A percentile compares a stretch with the other conserved stretches of the same genome.
Evolutionary conservation across 78 protist species (phyloP).

Genomic region (Pigoraptor vietnamica): DNA sequence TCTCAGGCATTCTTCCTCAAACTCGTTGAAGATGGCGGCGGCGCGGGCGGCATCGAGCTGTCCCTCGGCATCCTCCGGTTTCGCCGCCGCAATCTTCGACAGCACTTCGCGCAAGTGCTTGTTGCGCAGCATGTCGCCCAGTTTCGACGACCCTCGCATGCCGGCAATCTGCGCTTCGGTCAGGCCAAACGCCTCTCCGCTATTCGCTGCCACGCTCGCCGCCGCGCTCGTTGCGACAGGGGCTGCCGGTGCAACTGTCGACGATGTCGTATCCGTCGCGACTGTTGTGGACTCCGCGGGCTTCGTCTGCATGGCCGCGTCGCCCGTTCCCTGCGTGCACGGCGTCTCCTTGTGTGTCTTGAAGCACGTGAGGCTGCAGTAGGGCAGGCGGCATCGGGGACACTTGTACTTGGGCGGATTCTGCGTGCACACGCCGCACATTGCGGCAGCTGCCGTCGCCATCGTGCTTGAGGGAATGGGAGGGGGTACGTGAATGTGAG

Average conservation of each 20-base stretch:
- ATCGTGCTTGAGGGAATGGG: too few relatives aligned
- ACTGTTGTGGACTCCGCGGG: neutral
- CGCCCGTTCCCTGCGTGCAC: neutral
- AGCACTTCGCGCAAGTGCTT: neutral
- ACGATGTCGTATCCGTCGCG: neutral
- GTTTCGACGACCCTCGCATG: neutral
- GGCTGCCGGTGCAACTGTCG: neutral
- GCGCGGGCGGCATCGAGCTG: neutral
- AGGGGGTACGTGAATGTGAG: too few relatives aligned
- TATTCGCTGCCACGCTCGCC: too few relatives aligned
- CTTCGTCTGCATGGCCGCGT: neutral
- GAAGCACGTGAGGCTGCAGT: neutral
- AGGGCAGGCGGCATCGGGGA: neutral
- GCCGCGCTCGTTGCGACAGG: too few relatives aligned
- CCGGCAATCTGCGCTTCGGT: neutral
- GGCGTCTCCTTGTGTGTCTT: neutral
- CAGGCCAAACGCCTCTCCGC: neutral
- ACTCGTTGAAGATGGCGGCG: neutral
- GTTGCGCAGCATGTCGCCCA: neutral
- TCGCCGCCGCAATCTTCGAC: neutral
- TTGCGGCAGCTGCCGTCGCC: neutral
- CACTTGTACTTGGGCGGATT: neutral
- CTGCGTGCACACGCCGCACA: slow-evolving; percentile 6
- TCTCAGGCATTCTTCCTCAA: neutral
- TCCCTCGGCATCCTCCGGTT: neutral